These are phyloP conservation scores for Ceriops decandra DNA, from an alignment of 345 rosid species.

Conservation along the genomic window DNA sequence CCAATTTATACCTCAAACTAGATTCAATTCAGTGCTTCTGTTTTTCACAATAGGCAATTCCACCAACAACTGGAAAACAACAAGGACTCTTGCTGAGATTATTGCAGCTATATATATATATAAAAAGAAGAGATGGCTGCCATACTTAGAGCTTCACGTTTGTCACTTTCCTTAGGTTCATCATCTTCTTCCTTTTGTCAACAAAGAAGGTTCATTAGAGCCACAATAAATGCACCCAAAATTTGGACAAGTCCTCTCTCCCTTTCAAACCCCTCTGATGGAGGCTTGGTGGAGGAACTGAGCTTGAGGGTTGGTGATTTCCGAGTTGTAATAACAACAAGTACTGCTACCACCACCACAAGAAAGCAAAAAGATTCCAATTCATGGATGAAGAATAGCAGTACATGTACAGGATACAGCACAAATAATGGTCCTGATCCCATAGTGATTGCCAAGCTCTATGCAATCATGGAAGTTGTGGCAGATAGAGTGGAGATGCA, in stretches of 20 bases:
- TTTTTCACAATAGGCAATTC: not conserved
- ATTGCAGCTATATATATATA: too few relatives aligned
- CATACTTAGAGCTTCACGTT: slow-evolving; percentile 19
- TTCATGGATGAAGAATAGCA: not conserved
- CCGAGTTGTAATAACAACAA: not conserved
- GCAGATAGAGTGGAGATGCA: slow-evolving; percentile 60
- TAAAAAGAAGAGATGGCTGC: slow-evolving; percentile 22
- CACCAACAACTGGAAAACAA: not conserved
- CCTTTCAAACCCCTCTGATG: slow-evolving; percentile 21
- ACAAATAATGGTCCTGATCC: slow-evolving; percentile 15
- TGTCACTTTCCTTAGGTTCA: slow-evolving; percentile 6
- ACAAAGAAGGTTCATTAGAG: not conserved
- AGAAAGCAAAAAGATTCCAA: slow-evolving; percentile 7
- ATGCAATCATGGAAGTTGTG: slow-evolving; percentile 38
- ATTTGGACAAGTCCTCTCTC: slow-evolving; percentile 6
- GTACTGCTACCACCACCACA: not conserved
- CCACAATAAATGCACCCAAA: slow-evolving; percentile 19
- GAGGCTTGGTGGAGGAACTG: slow-evolving; percentile 18
- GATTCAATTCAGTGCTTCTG: not conserved
- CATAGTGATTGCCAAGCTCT: slow-evolving; percentile 30
- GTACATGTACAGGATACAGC: not conserved
- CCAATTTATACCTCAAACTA: slow-evolving; percentile 1
- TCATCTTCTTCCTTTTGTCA: not conserved
- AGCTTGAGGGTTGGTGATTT: not conserved
- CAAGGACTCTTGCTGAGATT: not conserved